A percentile compares a stretch with the other conserved stretches of the same genome.
Conservation (phyloP, 2,329 filamentous ascomycete species). For the Dactylonectria estremocensis region DNA sequence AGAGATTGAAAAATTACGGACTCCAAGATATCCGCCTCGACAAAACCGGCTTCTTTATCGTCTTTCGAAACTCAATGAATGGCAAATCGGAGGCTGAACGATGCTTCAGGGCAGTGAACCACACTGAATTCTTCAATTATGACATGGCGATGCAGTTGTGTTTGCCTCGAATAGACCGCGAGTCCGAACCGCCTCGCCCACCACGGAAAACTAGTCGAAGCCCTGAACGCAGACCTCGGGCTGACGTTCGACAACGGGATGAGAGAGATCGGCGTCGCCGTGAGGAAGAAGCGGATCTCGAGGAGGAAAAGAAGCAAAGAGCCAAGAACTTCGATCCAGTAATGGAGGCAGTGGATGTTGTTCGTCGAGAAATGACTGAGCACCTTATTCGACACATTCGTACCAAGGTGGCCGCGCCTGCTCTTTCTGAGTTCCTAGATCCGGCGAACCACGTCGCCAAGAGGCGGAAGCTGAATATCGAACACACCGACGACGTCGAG, state of each 20-base stretch:
- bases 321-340: conserved; percentile 94
- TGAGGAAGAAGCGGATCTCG: conserved; percentile 86
- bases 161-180: conserved; percentile 50
- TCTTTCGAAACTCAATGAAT: conserved; percentile 84
- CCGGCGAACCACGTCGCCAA: conserved; percentile 86
- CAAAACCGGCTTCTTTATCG: conserved; percentile 88
- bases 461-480: conserved; percentile 83
- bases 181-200: conserved; percentile 43
- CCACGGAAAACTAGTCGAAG: conserved; percentile 54
- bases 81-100: conserved; percentile 87
- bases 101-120: conserved; percentile 84
- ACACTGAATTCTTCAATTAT: conserved; percentile 91
- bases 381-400: conserved; percentile 93
- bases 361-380: conserved; percentile 86
- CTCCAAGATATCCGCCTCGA: conserved; percentile 89
- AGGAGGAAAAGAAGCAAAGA: conserved; percentile 90
- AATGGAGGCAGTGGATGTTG: conserved; percentile 82
- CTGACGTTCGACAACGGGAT: conserved; percentile 58
- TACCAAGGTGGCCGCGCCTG: conserved; percentile 85
- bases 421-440: conserved; percentile 85
- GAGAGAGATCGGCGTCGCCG: conserved; percentile 76
- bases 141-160: conserved; percentile 89
- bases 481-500: conserved; percentile 75
- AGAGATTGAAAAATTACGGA: conserved; percentile 85
- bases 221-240: conserved; percentile 50